A percentile compares a stretch with the other conserved stretches of the same genome.
These are phyloP conservation scores for Corynespora cassiicola DNA, from an alignment of 2,329 filamentous ascomycete genomes.

Conservation along the genomic window DNA sequence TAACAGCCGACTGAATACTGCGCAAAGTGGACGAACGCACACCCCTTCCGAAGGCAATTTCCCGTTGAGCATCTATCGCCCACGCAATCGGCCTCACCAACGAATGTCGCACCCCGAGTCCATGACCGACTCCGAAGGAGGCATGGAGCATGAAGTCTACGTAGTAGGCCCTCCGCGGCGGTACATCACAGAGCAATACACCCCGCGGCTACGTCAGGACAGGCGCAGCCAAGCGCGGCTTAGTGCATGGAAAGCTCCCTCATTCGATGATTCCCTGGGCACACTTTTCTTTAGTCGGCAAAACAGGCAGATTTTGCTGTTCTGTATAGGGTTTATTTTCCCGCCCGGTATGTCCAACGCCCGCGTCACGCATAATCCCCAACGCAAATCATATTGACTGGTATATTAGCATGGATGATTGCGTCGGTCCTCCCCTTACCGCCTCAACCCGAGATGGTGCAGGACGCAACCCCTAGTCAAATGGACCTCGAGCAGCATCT, in stretches of 20 bases:
- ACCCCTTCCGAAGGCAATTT: conserved; percentile 47
- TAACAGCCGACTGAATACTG: conserved; percentile 37
- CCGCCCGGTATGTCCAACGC: conserved; percentile 59
- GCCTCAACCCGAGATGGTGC: conserved; percentile 59
- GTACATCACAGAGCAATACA: conserved; percentile 32
- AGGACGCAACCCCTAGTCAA: conserved; percentile 49
- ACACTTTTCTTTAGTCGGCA: conserved; percentile 68
- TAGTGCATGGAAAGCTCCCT: conserved; percentile 77
- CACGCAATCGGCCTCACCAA: conserved; percentile 45
- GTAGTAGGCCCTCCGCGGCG: conserved; percentile 35
- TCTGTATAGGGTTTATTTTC: conserved; percentile 78
- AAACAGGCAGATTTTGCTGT: conserved; percentile 77
- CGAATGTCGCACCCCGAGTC: conserved; percentile 36
- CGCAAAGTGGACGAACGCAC: conserved; percentile 42
- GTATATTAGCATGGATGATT: conserved; percentile 73
- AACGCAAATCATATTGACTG: conserved; percentile 19
- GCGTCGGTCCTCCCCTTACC: conserved; percentile 78
- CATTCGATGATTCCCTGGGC: conserved; percentile 68
- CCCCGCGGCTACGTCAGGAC: conserved; percentile 45
- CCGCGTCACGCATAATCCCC: conserved; percentile 15
- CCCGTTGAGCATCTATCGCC: conserved; percentile 44
- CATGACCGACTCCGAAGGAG: conserved; percentile 34
- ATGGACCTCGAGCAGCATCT: conserved; percentile 52
- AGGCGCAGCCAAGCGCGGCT: conserved; percentile 54
- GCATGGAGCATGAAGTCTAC: conserved; percentile 36